phyloP scores from a whole-genome alignment of 768 basidiomycete genomes.

The Lanmaoa rubissima region DNA sequence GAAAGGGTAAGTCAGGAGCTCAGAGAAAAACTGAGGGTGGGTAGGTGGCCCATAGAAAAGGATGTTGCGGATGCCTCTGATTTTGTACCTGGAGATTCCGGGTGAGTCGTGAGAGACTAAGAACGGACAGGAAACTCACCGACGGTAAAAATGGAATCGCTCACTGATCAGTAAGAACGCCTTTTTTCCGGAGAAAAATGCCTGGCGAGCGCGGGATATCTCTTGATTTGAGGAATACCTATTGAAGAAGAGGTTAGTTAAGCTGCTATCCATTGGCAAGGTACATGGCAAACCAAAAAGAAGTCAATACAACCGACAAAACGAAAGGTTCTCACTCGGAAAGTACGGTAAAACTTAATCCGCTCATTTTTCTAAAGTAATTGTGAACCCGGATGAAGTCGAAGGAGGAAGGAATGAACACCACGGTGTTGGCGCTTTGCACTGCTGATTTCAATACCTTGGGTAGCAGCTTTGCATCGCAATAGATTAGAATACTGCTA shows the following conservation, averaged over 20 bases:
- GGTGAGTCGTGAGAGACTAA: background rate
- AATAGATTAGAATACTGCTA: background rate
- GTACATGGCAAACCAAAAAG: background rate
- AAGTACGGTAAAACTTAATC: slow-evolving; percentile 75
- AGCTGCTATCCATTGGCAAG: background rate
- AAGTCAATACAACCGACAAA: background rate
- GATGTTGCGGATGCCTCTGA: slow-evolving; percentile 88
- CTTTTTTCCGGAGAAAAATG: slow-evolving; percentile 87
- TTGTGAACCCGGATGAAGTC: slow-evolving; percentile 94
- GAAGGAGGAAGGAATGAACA: slow-evolving; percentile 93
- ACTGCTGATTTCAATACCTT: slow-evolving; percentile 87
- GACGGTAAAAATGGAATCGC: slow-evolving; percentile 96
- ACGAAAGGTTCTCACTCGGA: slow-evolving; percentile 66
- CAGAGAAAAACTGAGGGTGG: slow-evolving; percentile 89
- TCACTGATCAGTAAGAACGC: slow-evolving; percentile 90
- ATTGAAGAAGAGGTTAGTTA: background rate
- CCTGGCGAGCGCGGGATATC: slow-evolving; percentile 88
- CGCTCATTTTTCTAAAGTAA: slow-evolving; percentile 70
- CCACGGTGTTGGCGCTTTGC: slow-evolving; percentile 80
- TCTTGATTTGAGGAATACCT: slow-evolving; percentile 94
- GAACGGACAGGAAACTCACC: slow-evolving; percentile 41
- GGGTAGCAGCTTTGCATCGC: slow-evolving; percentile 65
- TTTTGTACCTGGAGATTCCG: slow-evolving; percentile 67
- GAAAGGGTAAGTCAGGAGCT: slow-evolving; percentile 88
- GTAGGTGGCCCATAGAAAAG: slow-evolving; percentile 93